Conservation (phyloP, 2,329 filamentous ascomycete species). For the Colletotrichum limetticola region DNA sequence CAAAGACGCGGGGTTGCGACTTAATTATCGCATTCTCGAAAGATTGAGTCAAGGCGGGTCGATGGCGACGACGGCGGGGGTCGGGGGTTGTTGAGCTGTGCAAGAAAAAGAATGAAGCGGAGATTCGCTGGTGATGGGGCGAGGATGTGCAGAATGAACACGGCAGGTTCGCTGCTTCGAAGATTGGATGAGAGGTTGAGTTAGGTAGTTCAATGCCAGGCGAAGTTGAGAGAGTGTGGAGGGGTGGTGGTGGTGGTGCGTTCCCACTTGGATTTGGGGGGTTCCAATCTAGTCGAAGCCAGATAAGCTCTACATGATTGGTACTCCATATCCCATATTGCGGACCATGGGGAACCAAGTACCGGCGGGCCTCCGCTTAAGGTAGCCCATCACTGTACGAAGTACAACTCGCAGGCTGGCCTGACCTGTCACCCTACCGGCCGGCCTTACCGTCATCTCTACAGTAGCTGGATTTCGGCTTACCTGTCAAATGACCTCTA, state of each 20-base stretch:
- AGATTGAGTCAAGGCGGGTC: background rate
- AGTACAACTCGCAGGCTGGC: background rate
- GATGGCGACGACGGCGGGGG: background rate
- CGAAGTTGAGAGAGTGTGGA: slow-evolving; percentile 19
- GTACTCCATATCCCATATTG: slow-evolving; percentile 11
- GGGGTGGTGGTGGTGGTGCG: slow-evolving; percentile 5
- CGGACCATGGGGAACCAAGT: slow-evolving; percentile 1
- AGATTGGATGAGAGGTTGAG: slow-evolving; percentile 32
- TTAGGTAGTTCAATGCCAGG: slow-evolving; percentile 24
- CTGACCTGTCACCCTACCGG: background rate
- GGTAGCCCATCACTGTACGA: background rate
- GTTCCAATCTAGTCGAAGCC: slow-evolving; percentile 1
- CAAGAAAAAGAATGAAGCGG: background rate
- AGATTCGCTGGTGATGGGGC: background rate
- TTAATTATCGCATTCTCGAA: slow-evolving; percentile 21
- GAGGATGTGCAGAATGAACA: background rate
- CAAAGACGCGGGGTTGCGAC: slow-evolving; percentile 24
- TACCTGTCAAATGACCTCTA: background rate
- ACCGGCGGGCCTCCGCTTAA: slow-evolving; percentile 9
- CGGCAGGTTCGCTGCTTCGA: background rate
- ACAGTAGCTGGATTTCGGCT: background rate
- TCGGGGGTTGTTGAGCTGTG: background rate
- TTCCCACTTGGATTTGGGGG: background rate
- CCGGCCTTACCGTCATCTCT: background rate
- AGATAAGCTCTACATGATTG: slow-evolving; percentile 21